phyloP scores from a whole-genome alignment of 2,329 filamentous ascomycete genomes.

The Lasiodiplodia citricola region DNA sequence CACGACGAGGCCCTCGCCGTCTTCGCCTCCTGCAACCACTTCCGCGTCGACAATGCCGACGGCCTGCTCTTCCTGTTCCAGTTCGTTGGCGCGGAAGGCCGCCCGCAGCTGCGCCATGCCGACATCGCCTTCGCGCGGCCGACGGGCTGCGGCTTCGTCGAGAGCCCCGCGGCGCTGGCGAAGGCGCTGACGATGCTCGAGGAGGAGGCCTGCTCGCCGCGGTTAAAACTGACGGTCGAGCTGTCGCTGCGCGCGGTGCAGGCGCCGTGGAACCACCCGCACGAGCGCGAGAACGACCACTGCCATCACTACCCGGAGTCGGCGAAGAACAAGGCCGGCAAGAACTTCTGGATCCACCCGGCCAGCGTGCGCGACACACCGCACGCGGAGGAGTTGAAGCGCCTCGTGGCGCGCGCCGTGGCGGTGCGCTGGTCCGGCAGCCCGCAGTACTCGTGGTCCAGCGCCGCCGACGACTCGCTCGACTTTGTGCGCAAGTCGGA shows the following conservation, averaged over 20 bases:
- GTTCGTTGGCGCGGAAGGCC: background rate
- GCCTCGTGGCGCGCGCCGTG: background rate
- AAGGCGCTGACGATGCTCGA: background rate
- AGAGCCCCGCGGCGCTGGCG: background rate
- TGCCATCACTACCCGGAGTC: conserved; percentile 1
- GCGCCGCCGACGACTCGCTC: conserved; percentile 11
- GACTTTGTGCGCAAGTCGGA: conserved; percentile 4
- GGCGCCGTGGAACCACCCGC: conserved; percentile 16
- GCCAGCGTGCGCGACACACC: conserved; percentile 20
- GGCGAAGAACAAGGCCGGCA: conserved; percentile 7
- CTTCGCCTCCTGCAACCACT: conserved; percentile 9
- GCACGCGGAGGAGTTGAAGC: background rate
- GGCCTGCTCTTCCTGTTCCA: conserved; percentile 7
- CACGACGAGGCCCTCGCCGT: conserved; percentile 5
- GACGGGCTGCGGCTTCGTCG: conserved; percentile 14
- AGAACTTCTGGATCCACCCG: conserved; percentile 20
- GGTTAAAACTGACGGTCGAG: background rate
- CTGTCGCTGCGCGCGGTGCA: conserved; percentile 6
- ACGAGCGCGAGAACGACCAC: background rate
- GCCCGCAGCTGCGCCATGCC: conserved; percentile 11
- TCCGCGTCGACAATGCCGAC: conserved; percentile 9
- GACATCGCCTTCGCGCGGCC: conserved; percentile 11
- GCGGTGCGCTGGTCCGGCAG: conserved; percentile 14
- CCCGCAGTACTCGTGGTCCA: conserved; percentile 14
- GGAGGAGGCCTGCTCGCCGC: background rate